Conservation (phyloP, 2,329 filamentous ascomycete genomes). For the Aspergillus cejpii region DNA sequence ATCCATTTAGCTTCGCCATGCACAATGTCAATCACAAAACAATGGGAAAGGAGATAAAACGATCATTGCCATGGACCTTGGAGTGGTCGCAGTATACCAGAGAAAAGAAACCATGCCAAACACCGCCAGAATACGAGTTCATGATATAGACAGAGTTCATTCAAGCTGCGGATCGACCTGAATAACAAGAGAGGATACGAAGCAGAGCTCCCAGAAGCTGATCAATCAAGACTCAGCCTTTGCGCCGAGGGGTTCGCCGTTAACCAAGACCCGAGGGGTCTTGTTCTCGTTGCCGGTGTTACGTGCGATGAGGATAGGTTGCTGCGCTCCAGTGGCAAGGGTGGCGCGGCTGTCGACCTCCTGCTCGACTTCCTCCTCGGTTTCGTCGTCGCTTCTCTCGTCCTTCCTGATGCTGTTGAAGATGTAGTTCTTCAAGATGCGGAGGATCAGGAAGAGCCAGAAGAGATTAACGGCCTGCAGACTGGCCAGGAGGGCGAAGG, state of each 20-base stretch:
- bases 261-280: conserved; percentile 34
- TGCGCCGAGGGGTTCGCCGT: conserved; percentile 33
- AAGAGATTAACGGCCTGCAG: conserved; percentile 44
- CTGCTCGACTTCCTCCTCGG: conserved; percentile 33
- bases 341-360: conserved; percentile 20
- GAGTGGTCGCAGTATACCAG: background rate
- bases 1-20: conserved; percentile 11
- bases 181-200: background rate
- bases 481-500: conserved; percentile 40
- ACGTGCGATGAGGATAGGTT: conserved; percentile 17
- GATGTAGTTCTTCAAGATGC: conserved; percentile 40
- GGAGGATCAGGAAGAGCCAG: conserved; percentile 43
- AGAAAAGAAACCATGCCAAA: background rate
- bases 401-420: conserved; percentile 37
- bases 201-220: background rate
- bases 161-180: background rate
- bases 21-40: conserved; percentile 9
- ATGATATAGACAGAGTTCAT: conserved; percentile 12
- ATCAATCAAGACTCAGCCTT: conserved; percentile 8
- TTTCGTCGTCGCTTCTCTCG: conserved; percentile 43
- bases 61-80: conserved; percentile 6
- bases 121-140: conserved; percentile 1
- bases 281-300: conserved; percentile 26
- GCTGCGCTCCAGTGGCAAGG: conserved; percentile 24
- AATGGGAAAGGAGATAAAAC: conserved; percentile 7